Evolutionary conservation across 2,329 filamentous ascomycete species (phyloP).

Genomic region (Neophaeococcomyces mojaviensis): DNA sequence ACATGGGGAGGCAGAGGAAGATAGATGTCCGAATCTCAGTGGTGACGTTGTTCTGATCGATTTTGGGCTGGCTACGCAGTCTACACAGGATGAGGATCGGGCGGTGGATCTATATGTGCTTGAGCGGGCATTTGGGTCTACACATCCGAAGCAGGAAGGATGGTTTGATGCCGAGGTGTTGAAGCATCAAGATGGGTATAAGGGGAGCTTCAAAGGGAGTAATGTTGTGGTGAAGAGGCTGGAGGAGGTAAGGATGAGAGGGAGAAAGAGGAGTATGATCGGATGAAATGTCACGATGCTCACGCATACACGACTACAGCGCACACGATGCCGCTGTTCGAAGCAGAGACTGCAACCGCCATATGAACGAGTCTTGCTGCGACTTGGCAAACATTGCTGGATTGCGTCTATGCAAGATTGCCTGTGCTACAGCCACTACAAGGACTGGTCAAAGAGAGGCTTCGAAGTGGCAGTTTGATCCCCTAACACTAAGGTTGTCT

Average conservation of each 20-base stretch:
- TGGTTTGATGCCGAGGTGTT: slow-evolving; percentile 65
- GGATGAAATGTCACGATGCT: slow-evolving; percentile 61
- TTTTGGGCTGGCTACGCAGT: slow-evolving; percentile 81
- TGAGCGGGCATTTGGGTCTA: slow-evolving; percentile 88
- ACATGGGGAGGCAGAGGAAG: slow-evolving; percentile 9
- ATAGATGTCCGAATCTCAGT: slow-evolving; percentile 33
- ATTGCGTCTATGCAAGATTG: no score
- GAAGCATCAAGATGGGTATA: slow-evolving; percentile 53
- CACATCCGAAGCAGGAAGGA: slow-evolving; percentile 76
- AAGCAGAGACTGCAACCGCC: no score
- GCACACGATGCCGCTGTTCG: no score
- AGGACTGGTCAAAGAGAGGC: no score
- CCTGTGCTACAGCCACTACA: no score
- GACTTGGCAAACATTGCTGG: no score
- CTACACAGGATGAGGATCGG: slow-evolving; percentile 77
- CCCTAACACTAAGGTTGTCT: no score
- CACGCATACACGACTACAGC: no score
- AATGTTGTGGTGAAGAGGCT: slow-evolving; percentile 68
- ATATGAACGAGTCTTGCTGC: no score
- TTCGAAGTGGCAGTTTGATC: no score
- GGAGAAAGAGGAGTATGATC: slow-evolving; percentile 94
- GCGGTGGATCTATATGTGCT: slow-evolving; percentile 95
- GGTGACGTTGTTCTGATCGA: slow-evolving; percentile 88
- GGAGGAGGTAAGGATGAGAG: slow-evolving; percentile 87
- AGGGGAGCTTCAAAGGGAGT: slow-evolving; percentile 65